These are phyloP conservation scores for Leucocoprinus sp. DNA, from an alignment of 768 basidiomycete genomes.

Conservation along the genomic window DNA sequence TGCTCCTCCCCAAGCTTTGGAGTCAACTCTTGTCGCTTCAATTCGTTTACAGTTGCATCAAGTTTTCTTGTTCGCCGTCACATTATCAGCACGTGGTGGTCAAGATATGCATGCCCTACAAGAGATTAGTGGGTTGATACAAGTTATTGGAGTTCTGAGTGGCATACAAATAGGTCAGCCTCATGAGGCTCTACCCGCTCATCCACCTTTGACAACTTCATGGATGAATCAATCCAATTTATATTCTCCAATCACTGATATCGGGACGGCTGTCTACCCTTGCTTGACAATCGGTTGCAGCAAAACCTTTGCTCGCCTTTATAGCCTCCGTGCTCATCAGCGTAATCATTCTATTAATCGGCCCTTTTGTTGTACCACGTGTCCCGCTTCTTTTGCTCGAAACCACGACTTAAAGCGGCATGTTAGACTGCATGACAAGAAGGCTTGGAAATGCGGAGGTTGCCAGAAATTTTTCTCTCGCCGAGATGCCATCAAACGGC, in stretches of 20 bases:
- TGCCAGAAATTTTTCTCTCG: conserved; percentile 70
- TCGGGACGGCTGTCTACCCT: conserved; percentile 73
- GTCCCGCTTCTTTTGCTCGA: conserved; percentile 70
- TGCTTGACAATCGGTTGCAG: conserved; percentile 58
- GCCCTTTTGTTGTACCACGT: conserved; percentile 54
- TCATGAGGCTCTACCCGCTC: conserved; percentile 27
- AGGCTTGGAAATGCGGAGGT: conserved; percentile 65
- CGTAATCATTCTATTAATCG: conserved; percentile 56
- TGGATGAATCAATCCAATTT: conserved; percentile 24
- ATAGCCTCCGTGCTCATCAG: conserved; percentile 64
- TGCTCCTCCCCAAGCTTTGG: conserved; percentile 36
- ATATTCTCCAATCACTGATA: conserved; percentile 31
- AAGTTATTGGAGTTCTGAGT: conserved; percentile 73
- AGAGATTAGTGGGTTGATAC: conserved; percentile 75
- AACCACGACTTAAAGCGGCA: conserved; percentile 82
- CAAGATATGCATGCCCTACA: conserved; percentile 51
- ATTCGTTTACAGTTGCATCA: conserved; percentile 70
- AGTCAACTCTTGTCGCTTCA: conserved; percentile 55
- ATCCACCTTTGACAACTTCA: conserved; percentile 22
- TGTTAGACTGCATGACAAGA: conserved; percentile 59
- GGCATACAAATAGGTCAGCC: conserved; percentile 61
- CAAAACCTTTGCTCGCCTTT: conserved; percentile 64
- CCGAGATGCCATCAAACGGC: conserved; percentile 74
- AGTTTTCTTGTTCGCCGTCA: conserved; percentile 71
- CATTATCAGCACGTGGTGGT: conserved; percentile 49